Base-by-base conservation (phyloP, 345 rosid genomes). In the Gossypium turneri region DNA sequence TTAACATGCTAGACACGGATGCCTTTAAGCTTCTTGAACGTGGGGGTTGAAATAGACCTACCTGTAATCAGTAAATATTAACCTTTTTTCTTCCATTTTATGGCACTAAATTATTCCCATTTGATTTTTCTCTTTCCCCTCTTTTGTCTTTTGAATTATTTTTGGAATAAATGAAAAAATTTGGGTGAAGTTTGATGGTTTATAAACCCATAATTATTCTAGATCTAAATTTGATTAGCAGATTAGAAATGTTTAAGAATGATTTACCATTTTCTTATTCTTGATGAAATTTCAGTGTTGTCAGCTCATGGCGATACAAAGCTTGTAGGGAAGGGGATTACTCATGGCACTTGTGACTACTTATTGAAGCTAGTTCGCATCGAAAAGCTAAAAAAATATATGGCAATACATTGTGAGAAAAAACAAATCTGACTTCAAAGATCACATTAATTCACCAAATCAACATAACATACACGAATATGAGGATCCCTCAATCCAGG, bases 281-380 rank as follows among this genome's bases (percentile, higher is more conserved):
- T 65, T 73, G 77, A n/a, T 55, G 59, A 55, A 73, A 72, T 75
- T 73, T 19, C 85, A 88, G 96, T 93, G 97, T 81, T 95, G 82
- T 92, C 98, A 7, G 87, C 92, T 3, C 86, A 88, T 56, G 84
- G 97, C 41, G 97, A 94, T 75, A 80, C 84, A 51, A 82, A 89
- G 73, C 90, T 90, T 48, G 97, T 92, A 5, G 87, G 86, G 89
- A 91, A 91, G 81, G 99, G 99, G 61, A 81, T 95, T 41, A 80
- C 83, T 11, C 97, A 91, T 73, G 98, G 99, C 15, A 98, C 98
- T 2, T 88, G 88, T 44, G 98, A 95, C 74, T 95, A 95, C 77
- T 73, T 95, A 73, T 76, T 90, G 47, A 95, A 95, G 76, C 98
- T 97, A 27, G 92, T 89, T 70, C 80, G 93, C 41, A 77, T 84